Percentiles rank a stretch among this genome's conserved stretches.
These are phyloP conservation scores for Euryodendron excelsum DNA, from an alignment of 148 eudicot genomes.

Conservation along the genomic window DNA sequence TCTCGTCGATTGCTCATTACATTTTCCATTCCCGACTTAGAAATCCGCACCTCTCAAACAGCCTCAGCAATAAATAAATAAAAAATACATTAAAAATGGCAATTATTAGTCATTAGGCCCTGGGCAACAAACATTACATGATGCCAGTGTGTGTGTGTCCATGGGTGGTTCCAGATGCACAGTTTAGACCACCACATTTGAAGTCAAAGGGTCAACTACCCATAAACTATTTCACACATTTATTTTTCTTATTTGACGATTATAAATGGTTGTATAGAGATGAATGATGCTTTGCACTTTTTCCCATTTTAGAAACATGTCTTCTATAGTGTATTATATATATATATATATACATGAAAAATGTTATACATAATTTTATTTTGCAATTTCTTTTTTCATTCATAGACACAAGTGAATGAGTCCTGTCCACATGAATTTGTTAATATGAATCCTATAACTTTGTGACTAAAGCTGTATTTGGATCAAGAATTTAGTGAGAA, in stretches of 20 bases:
- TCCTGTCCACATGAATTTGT: too few species aligned
- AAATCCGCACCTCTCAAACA: too few species aligned
- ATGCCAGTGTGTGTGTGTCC: too few species aligned
- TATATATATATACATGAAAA: too few species aligned
- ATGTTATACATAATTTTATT: too few species aligned
- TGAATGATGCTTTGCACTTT: neutral
- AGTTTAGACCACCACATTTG: neutral
- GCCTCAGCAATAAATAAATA: neutral
- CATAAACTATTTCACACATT: neutral
- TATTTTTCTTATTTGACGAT: neutral
- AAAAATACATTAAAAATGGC: neutral
- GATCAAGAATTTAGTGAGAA: too few species aligned
- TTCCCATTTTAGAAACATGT: neutral
- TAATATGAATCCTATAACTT: too few species aligned
- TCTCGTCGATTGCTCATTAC: neutral
- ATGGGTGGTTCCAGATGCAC: neutral
- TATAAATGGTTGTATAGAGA: neutral
- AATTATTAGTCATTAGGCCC: conserved; percentile 4
- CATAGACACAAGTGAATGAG: too few species aligned
- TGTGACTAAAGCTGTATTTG: too few species aligned
- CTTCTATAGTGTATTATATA: too few species aligned
- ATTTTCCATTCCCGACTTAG: neutral
- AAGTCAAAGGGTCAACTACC: neutral
- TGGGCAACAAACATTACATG: neutral
- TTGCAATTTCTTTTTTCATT: too few species aligned